phyloP scores from a whole-genome alignment of 306 rosid species.

The Cucurbita pepo region DNA sequence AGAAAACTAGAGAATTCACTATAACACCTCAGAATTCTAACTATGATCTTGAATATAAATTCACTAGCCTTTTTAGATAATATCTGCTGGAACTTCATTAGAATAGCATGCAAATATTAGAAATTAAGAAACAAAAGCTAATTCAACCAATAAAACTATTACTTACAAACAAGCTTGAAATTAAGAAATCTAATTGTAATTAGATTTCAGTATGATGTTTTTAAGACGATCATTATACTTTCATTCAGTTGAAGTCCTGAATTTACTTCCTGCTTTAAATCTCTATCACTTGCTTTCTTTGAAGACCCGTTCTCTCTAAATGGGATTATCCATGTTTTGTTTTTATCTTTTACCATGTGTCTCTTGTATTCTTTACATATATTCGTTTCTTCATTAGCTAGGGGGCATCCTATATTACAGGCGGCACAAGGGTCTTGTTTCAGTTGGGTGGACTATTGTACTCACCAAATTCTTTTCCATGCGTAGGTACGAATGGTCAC shows the following conservation, averaged over 20 bases:
- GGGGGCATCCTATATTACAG: background rate
- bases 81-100: background rate
- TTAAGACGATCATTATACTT: background rate
- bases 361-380: background rate
- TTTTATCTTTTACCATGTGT: background rate
- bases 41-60: background rate
- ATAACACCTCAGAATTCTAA: background rate
- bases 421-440: background rate
- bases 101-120: background rate
- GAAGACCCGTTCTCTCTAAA: background rate
- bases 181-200: background rate
- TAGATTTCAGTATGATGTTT: background rate
- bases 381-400: background rate
- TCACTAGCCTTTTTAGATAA: background rate
- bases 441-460: background rate
- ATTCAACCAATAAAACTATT: background rate
- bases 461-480: background rate
- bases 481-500: conserved; percentile 81
- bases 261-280: background rate
- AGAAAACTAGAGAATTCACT: background rate
- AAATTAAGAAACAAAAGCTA: background rate
- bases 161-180: background rate
- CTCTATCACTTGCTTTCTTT: background rate
- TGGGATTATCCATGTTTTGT: background rate
- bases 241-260: background rate